Base-by-base conservation (phyloP, 2,329 filamentous ascomycete species). In the Sporothrix variecibatus region DNA sequence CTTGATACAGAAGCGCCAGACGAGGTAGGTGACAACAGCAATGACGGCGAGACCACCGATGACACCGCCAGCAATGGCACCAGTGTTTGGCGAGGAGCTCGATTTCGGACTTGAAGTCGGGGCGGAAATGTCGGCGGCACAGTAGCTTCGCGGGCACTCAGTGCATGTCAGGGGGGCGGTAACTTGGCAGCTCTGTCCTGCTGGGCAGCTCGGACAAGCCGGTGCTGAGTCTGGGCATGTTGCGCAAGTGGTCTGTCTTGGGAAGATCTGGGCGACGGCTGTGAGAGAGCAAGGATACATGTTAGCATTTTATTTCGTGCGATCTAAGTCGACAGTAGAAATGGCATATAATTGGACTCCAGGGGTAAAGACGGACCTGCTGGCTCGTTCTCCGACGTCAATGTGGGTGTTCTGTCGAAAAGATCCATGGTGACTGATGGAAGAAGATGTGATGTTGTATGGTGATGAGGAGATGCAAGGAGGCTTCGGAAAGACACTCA, bases 61-160 rank as follows among this genome's bases (percentile, higher is more conserved):
- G 11, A 98, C 94, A 77, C 95, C 95, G 77, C 96, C 96, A 1
- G 93, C 95, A 77, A 99, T 98, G 46, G 94, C 93, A 58, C 95
- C 95, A 1, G 92, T 86, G 78, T 93, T 95, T 8, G 92, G 88
- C 8, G 88, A 87, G 12, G 84, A 83, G 51, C 79, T 79, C 74
- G 72, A 77, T 75, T 75, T 72, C 31, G 76, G 73, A 67, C 49
- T 72, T 74, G 78, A 73, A 56, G 76, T 78, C 56, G 78, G 53
- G 20, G 73, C 74, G 46, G 77, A 72, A 26, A 74, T 71, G 60
- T 77, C 78, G 26, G 67, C 75, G 69, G 82, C 80, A 78, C 89
- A 89, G 75, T 87, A 79, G 20, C 85, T 84, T 72, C 82, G 82
- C 9, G 86, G 79, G 76, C 88, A 90, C 76, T 84, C 81, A 1